Conservation (phyloP, 768 basidiomycete genomes). For the Kondoa subrosea region DNA sequence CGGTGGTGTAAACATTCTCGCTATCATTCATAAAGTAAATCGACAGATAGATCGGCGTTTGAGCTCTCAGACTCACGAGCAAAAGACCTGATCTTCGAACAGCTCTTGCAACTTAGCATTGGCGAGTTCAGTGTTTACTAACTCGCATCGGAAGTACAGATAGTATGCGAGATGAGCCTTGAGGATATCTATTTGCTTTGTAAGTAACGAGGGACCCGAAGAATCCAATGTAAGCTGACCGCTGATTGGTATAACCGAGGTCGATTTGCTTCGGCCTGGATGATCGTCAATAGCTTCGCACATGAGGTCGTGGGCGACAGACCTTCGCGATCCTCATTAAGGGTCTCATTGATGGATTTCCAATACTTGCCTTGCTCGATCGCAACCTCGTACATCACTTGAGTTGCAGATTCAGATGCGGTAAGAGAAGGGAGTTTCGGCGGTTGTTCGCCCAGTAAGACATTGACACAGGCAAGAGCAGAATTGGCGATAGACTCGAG, state of each 20-base stretch:
- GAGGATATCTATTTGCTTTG: constrained; percentile 33
- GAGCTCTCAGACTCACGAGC: constrained; percentile 48
- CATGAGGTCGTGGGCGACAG: too few relatives aligned
- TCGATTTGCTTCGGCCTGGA: constrained; percentile 20
- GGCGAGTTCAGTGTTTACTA: constrained; percentile 36
- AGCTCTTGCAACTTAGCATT: constrained; percentile 44
- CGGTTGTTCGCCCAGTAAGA: constrained; percentile 80
- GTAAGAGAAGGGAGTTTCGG: constrained; percentile 50
- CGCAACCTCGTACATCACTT: constrained; percentile 77
- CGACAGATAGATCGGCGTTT: background rate
- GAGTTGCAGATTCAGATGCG: constrained; percentile 64
- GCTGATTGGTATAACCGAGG: constrained; percentile 21
- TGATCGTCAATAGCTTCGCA: background rate
- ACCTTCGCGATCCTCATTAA: constrained; percentile 67
- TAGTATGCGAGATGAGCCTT: constrained; percentile 77
- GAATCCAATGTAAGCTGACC: constrained; percentile 10
- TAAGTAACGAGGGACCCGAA: background rate
- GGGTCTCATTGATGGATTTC: constrained; percentile 63
- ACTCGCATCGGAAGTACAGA: constrained; percentile 53
- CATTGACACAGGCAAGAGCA: constrained; percentile 64
- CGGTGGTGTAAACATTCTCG: constrained; percentile 51
- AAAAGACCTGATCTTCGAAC: constrained; percentile 68
- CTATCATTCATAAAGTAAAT: constrained; percentile 35
- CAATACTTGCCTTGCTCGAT: constrained; percentile 77
- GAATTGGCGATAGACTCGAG: constrained; percentile 73